Base-by-base conservation (phyloP, 371 early-diverging fungal species). In the Entomophthora muscae region DNA sequence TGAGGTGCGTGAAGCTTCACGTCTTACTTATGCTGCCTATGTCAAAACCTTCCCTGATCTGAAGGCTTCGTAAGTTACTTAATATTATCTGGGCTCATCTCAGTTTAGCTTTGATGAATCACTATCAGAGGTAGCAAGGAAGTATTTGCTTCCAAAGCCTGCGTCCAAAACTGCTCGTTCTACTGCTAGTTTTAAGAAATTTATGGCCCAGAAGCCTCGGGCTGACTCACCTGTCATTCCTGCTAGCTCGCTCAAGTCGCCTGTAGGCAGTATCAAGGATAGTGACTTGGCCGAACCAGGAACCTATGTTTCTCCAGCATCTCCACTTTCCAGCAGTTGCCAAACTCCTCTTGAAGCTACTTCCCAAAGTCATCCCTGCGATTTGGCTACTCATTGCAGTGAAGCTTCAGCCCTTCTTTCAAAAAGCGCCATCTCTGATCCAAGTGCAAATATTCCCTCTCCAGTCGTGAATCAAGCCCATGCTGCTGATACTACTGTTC, bases 1-100 rank as follows among this genome's bases (percentile, higher is more conserved):
- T 3, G 78, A 77, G 57, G 81, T 80, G 21, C 68, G 81, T 28
- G 66, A 69, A 29, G 66, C 67, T 1, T 70, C 75, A 26, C 42
- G 42, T 17, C 42, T 42, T 42, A 42, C 42, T 42, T 42, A 42
- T 42, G 42, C 42, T 42, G 42, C 42, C 10, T 42, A 42, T 42
- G 42, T 42, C 17, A 42, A 42, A 17, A 17, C 42, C 42, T 42
- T 42, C 42, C 42, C 42, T 42, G 42, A 42, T 17, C 42, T 5
- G 42, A 42, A 17, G 17, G 5, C 42, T 17, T 42, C 17, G 42
- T 42, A 42, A 42, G 42, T 42, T 17, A 42, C 17, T 42, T 42
- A 10, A 17, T 42, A 10, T n/a, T 17, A 10, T 42, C 42, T 42
- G 42, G 17, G 42, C 42, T 17, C 42, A 10, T 10, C 5, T 42